A percentile compares a stretch with the other conserved stretches of the same genome.
phyloP scores from a whole-genome alignment of 139 green algal genomes.

The Picochlorum sp. region DNA sequence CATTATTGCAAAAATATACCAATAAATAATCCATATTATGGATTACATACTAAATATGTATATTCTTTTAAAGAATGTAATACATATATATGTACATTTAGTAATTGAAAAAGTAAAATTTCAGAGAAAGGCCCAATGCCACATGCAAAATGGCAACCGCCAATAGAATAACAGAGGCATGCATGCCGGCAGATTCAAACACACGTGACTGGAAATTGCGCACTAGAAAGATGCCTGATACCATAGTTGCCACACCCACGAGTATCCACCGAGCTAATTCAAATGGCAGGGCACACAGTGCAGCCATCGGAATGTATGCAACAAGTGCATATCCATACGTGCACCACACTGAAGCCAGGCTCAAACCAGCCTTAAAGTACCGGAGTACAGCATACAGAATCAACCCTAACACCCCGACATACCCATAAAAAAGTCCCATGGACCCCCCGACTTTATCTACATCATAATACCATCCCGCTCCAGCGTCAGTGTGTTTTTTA shows the following conservation, averaged over 20 bases:
- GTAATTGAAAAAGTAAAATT: slow-evolving; percentile 77
- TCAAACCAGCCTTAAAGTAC: slow-evolving; percentile 45
- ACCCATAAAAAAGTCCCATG: slow-evolving; percentile 75
- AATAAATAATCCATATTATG: no score
- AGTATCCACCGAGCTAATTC: slow-evolving; percentile 50
- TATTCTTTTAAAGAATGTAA: not conserved
- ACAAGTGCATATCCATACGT: slow-evolving; percentile 73
- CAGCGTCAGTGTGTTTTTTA: not conserved
- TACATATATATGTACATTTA: not conserved
- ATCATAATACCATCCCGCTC: slow-evolving; percentile 34
- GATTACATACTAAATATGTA: no score
- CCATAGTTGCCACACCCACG: slow-evolving; percentile 31
- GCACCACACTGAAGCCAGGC: slow-evolving; percentile 63
- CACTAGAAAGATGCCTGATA: slow-evolving; percentile 57
- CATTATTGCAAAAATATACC: no score
- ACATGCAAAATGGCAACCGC: slow-evolving; percentile 40
- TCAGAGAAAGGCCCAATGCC: slow-evolving; percentile 57
- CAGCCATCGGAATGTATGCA: slow-evolving; percentile 66
- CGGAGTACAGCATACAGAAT: slow-evolving; percentile 41
- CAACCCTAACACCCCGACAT: slow-evolving; percentile 50
- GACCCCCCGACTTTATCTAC: slow-evolving; percentile 46
- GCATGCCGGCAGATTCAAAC: slow-evolving; percentile 42
- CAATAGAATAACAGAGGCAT: slow-evolving; percentile 42
- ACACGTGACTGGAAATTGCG: slow-evolving; percentile 52
- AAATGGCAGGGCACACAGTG: slow-evolving; percentile 58